phyloP scores from a whole-genome alignment of 2,329 filamentous ascomycete genomes.

The Davidsoniella virescens region DNA sequence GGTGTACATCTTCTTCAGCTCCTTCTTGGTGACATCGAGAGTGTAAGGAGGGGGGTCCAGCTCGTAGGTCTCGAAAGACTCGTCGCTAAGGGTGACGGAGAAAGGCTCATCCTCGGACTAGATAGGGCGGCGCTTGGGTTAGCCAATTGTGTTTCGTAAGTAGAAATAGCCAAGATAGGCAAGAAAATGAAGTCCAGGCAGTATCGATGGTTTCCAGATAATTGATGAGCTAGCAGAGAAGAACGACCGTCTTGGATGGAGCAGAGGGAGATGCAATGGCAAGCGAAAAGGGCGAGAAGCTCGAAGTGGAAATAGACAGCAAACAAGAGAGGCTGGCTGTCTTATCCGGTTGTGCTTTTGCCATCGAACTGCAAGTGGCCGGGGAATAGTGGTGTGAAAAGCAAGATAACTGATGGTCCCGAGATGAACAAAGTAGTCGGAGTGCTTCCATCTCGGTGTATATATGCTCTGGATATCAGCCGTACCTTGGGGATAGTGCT shows the following conservation, averaged over 20 bases:
- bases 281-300: too few relatives aligned
- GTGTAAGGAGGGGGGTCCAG: slow-evolving; percentile 91
- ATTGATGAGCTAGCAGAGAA: background rate
- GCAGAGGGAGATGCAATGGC: too few relatives aligned
- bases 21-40: slow-evolving; percentile 85
- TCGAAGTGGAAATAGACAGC: too few relatives aligned
- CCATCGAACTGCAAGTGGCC: too few relatives aligned
- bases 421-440: too few relatives aligned
- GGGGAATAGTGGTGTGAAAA: too few relatives aligned
- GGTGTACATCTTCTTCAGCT: slow-evolving; percentile 97
- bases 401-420: too few relatives aligned
- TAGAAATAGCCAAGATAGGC: too few relatives aligned
- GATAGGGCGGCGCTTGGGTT: slow-evolving; percentile 6
- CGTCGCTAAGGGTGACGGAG: slow-evolving; percentile 80
- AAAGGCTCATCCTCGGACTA: slow-evolving; percentile 92
- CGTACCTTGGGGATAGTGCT: slow-evolving; percentile 35
- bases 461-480: background rate
- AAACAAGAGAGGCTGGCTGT: too few relatives aligned
- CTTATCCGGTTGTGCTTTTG: too few relatives aligned
- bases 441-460: background rate
- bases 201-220: too few relatives aligned
- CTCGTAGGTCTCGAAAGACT: slow-evolving; percentile 99
- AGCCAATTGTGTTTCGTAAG: background rate
- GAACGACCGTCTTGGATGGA: background rate
- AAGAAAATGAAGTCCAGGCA: too few relatives aligned